Conservation (phyloP, 108 stramenopile species). For the Skeletonema potamos region DNA sequence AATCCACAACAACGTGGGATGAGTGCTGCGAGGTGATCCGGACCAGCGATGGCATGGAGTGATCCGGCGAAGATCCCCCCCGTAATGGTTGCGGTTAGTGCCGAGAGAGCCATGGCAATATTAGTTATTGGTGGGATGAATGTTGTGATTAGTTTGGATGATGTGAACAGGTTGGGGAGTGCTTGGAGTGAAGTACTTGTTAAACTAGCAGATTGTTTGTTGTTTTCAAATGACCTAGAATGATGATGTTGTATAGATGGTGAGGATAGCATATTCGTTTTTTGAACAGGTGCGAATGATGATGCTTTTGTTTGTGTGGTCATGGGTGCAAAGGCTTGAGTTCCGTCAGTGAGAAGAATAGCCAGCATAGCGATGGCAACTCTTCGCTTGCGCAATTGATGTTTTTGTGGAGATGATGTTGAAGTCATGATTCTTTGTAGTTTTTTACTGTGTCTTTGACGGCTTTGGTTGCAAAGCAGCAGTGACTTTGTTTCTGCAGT, state of each 20-base stretch:
- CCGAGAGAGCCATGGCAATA: conserved; percentile 24
- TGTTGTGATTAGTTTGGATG: neutral
- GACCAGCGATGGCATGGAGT: conserved; percentile 96
- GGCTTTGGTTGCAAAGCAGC: neutral
- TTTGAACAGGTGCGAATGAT: neutral
- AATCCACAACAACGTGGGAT: conserved; percentile 91
- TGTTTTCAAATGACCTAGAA: neutral
- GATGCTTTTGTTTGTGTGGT: neutral
- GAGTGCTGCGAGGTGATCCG: conserved; percentile 94
- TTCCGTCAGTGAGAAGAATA: neutral
- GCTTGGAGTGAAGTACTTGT: neutral
- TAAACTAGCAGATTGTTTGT: neutral
- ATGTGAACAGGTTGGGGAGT: neutral
- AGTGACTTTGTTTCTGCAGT: neutral
- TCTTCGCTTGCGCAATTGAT: neutral
- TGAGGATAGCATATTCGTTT: neutral
- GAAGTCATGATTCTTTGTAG: neutral
- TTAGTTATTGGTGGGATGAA: neutral
- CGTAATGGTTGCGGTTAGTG: conserved; percentile 65
- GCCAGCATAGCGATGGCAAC: neutral
- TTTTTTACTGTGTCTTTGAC: neutral
- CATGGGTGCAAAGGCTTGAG: neutral
- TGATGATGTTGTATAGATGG: neutral
- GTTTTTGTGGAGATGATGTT: neutral
- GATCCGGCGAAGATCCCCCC: conserved; percentile 91